Evolutionary conservation across 768 basidiomycete genomes (phyloP).

Genomic region (Psilocybe azurescens): DNA sequence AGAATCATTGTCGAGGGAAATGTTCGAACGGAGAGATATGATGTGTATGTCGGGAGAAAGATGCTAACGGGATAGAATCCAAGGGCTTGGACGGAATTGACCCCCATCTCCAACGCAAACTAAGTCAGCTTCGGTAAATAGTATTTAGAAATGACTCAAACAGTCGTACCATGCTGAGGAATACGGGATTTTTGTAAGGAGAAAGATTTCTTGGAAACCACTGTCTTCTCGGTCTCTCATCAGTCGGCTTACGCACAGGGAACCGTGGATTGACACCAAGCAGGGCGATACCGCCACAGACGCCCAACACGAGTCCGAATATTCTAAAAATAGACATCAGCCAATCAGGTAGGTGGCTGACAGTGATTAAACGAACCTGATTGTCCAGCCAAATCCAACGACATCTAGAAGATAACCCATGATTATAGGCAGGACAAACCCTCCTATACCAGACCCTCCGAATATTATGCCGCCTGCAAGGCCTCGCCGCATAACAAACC

Average conservation of each 20-base stretch:
- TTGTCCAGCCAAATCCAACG: constrained; percentile 12
- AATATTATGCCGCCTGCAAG: constrained; percentile 19
- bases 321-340: constrained; percentile 10
- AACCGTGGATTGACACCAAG: constrained; percentile 15
- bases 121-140: not conserved
- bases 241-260: constrained; percentile 3
- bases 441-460: constrained; percentile 17
- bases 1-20: constrained; percentile 11
- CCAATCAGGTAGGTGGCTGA: not conserved
- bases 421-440: constrained; percentile 12
- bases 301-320: constrained; percentile 11
- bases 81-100: constrained; percentile 8
- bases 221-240: constrained; percentile 2
- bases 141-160: not conserved
- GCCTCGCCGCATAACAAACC: constrained; percentile 14
- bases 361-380: not conserved
- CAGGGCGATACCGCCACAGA: constrained; percentile 14
- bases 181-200: constrained; percentile 4
- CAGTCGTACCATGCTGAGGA: not conserved
- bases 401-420: constrained; percentile 12
- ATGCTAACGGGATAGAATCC: constrained; percentile 17
- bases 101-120: not conserved
- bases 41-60: constrained; percentile 14
- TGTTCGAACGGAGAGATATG: constrained; percentile 9
- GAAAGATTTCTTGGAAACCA: constrained; percentile 14